phyloP scores from a whole-genome alignment of 2,329 filamentous ascomycete species.

The Xylariaceae sp. region DNA sequence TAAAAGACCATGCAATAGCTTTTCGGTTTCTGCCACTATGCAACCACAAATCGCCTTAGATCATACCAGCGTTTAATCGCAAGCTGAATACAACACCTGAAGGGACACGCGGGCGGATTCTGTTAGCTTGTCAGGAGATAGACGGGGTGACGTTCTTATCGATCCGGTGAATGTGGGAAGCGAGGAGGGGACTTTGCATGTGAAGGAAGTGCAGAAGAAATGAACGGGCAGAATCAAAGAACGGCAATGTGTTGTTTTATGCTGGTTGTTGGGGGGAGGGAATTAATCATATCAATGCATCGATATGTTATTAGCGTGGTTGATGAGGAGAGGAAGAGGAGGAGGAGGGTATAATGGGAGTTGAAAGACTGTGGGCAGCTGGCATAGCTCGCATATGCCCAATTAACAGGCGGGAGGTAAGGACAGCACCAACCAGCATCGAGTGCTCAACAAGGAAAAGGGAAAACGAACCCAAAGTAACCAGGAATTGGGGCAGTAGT shows the following conservation, averaged over 20 bases:
- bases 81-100: background rate
- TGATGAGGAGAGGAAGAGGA: slow-evolving; percentile 3
- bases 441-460: background rate
- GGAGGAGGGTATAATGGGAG: background rate
- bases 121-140: background rate
- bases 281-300: slow-evolving; percentile 5
- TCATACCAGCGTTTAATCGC: slow-evolving; percentile 4
- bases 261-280: slow-evolving; percentile 5
- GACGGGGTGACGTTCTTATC: background rate
- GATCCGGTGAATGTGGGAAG: slow-evolving; percentile 1
- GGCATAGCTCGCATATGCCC: background rate
- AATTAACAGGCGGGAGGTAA: background rate
- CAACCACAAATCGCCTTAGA: background rate
- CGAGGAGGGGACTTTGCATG: slow-evolving; percentile 3
- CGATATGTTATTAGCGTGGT: slow-evolving; percentile 7
- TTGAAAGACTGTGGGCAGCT: background rate
- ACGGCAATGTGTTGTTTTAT: background rate
- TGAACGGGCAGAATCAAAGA: background rate
- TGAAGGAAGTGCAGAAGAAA: background rate
- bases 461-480: background rate
- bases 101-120: background rate
- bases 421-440: background rate
- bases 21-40: background rate
- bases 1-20: background rate
- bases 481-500: background rate